A percentile compares a stretch with the other conserved stretches of the same genome.
Evolutionary conservation across 1,284 basidiomycete species (phyloP).

Genomic region (Heimioporus retisporus): DNA sequence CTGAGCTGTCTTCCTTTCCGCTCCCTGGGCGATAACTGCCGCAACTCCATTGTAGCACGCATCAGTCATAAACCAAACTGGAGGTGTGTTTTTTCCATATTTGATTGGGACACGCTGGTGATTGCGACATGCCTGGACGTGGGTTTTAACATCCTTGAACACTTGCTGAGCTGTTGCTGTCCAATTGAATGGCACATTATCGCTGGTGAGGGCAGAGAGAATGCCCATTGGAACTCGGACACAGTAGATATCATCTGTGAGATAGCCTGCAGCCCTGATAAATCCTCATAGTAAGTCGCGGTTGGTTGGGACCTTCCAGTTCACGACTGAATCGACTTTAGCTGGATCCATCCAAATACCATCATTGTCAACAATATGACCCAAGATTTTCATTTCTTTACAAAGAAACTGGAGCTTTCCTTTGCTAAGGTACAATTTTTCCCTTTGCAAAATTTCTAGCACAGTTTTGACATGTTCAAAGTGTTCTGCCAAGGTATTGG

Average conservation of each 20-base stretch:
- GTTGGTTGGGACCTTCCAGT: slow-evolving; percentile 46
- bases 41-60: not conserved
- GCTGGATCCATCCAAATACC: slow-evolving; percentile 52
- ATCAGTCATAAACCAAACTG: slow-evolving; percentile 5
- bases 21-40: not conserved
- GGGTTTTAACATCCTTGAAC: too few species aligned
- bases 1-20: not conserved
- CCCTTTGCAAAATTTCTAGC: slow-evolving; percentile 35
- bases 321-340: slow-evolving; percentile 44
- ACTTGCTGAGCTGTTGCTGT: too few species aligned
- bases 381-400: slow-evolving; percentile 42
- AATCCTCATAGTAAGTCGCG: slow-evolving; percentile 39
- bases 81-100: too few species aligned
- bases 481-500: slow-evolving; percentile 45
- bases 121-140: too few species aligned
- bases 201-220: slow-evolving; percentile 14
- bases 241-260: slow-evolving; percentile 39
- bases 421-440: slow-evolving; percentile 42
- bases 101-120: too few species aligned
- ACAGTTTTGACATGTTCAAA: slow-evolving; percentile 41
- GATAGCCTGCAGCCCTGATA: slow-evolving; percentile 42
- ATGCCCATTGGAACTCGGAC: slow-evolving; percentile 45
- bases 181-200: too few species aligned
- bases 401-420: slow-evolving; percentile 42
- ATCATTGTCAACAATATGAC: slow-evolving; percentile 42